Evolutionary conservation across 2,329 filamentous ascomycete genomes (phyloP).

Genomic region (Ophiostoma sp.): DNA sequence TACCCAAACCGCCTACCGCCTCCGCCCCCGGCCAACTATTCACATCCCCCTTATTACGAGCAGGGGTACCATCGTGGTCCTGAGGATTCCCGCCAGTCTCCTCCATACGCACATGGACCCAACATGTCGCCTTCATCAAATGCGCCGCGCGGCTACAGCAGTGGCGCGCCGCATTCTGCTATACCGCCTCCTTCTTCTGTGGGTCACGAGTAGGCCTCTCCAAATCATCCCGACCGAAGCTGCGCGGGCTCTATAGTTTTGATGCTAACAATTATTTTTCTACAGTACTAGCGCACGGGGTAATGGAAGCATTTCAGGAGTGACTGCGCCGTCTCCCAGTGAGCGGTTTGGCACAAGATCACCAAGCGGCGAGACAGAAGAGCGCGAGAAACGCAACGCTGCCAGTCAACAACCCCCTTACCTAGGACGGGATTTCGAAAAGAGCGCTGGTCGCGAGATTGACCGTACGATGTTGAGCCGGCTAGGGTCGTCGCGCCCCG

Average conservation of each 20-base stretch:
- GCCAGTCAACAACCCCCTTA: constrained; percentile 48
- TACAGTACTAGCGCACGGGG: constrained; percentile 37
- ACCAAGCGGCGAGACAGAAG: constrained; percentile 30
- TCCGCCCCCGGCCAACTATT: constrained; percentile 20
- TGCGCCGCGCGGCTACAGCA: constrained; percentile 32
- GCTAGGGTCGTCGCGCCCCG: constrained; percentile 30
- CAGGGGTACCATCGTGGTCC: constrained; percentile 23
- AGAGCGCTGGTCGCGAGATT: constrained; percentile 42
- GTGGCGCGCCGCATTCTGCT: constrained; percentile 36
- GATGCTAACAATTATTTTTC: constrained; percentile 20
- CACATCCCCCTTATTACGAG: constrained; percentile 6
- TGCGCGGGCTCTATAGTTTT: background rate
- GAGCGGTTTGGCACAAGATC: constrained; percentile 36
- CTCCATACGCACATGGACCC: constrained; percentile 29
- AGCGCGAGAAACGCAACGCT: constrained; percentile 32
- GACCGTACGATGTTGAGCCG: constrained; percentile 52
- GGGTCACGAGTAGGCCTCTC: constrained; percentile 27
- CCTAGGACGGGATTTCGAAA: constrained; percentile 40
- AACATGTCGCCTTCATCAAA: constrained; percentile 35
- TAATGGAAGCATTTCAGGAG: constrained; percentile 35
- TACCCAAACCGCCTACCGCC: constrained; percentile 23
- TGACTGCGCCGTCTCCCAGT: constrained; percentile 32
- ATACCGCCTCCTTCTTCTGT: constrained; percentile 33
- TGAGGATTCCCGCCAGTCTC: constrained; percentile 25
- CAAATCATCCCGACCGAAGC: constrained; percentile 11